Conservation (phyloP, 345 rosid species). For the Hibiscus mutabilis region DNA sequence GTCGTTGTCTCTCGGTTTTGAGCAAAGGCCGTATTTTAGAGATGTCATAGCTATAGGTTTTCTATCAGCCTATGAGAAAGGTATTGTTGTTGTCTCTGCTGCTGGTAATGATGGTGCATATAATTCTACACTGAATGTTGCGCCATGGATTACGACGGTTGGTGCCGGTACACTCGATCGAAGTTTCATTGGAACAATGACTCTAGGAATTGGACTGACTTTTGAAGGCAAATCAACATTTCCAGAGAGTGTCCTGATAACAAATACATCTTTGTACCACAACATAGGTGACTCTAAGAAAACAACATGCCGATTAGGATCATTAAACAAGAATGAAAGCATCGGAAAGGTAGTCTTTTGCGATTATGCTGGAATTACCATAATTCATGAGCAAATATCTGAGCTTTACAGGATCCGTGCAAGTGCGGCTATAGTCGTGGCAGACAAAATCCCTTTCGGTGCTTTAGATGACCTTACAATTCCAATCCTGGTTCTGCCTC, state of each 20-base stretch:
- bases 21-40: too few species aligned
- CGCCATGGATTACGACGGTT: slow-evolving; percentile 45
- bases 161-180: slow-evolving; percentile 43
- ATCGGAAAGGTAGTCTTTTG: slow-evolving; percentile 33
- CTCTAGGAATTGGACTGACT: slow-evolving; percentile 20
- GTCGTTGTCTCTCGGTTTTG: too few species aligned
- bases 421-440: slow-evolving; percentile 26
- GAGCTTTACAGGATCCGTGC: slow-evolving; percentile 31
- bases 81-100: slow-evolving; percentile 5
- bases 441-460: slow-evolving; percentile 10
- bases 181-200: slow-evolving; percentile 24
- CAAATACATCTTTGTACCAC: not conserved
- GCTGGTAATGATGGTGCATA: slow-evolving; percentile 4
- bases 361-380: slow-evolving; percentile 5
- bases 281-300: not conserved
- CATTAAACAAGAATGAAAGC: slow-evolving; percentile 27
- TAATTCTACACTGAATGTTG: slow-evolving; percentile 23
- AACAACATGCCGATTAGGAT: not conserved
- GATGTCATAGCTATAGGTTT: slow-evolving; percentile 4
- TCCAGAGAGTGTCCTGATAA: not conserved
- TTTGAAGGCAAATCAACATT: not conserved
- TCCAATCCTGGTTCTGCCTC: not conserved
- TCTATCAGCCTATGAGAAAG: slow-evolving; percentile 9
- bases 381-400: slow-evolving; percentile 6
- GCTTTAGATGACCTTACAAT: slow-evolving; percentile 10